Conservation (phyloP, 495 filamentous ascomycete genomes). For the Clavariopsis aquatica region DNA sequence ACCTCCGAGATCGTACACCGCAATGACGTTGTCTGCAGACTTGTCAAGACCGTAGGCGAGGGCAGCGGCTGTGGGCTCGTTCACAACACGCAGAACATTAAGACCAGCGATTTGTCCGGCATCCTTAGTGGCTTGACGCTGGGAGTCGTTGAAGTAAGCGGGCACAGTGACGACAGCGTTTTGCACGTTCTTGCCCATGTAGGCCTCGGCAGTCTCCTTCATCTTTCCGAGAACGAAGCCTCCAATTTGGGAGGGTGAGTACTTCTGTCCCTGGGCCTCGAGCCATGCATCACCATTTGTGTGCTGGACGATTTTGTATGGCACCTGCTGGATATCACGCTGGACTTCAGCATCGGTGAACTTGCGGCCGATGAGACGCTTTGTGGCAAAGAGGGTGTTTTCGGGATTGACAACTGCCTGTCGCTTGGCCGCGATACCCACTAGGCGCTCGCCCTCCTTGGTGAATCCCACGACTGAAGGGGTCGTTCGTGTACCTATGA, state of each 20-base stretch:
- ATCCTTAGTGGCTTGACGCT: conserved; percentile 97
- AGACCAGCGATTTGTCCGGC: conserved; percentile 94
- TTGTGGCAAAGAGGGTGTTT: conserved; percentile 98
- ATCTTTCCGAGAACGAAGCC: conserved; percentile 97
- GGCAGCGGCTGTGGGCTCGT: conserved; percentile 93
- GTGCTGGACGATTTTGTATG: conserved; percentile 99
- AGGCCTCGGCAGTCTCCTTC: conserved; percentile 96
- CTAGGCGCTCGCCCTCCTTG: conserved; percentile 93
- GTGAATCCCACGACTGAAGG: conserved; percentile 97
- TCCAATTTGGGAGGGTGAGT: conserved; percentile 97
- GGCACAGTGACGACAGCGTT: conserved; percentile 96
- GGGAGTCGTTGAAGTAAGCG: conserved; percentile 97
- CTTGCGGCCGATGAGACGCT: conserved; percentile 98
- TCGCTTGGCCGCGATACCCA: conserved; percentile 97
- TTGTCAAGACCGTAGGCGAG: conserved; percentile 95
- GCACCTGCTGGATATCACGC: conserved; percentile 96
- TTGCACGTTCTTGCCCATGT: conserved; percentile 84
- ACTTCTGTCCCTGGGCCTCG: conserved; percentile 91
- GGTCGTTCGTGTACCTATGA: conserved; percentile 84
- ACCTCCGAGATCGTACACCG: conserved; percentile 97
- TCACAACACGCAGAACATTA: conserved; percentile 94
- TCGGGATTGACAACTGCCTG: conserved; percentile 99
- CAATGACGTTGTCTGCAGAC: conserved; percentile 84
- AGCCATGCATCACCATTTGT: conserved; percentile 98
- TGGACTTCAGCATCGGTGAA: conserved; percentile 95